Base-by-base conservation (phyloP, 768 basidiomycete genomes). In the Crepidotus variabilis region DNA sequence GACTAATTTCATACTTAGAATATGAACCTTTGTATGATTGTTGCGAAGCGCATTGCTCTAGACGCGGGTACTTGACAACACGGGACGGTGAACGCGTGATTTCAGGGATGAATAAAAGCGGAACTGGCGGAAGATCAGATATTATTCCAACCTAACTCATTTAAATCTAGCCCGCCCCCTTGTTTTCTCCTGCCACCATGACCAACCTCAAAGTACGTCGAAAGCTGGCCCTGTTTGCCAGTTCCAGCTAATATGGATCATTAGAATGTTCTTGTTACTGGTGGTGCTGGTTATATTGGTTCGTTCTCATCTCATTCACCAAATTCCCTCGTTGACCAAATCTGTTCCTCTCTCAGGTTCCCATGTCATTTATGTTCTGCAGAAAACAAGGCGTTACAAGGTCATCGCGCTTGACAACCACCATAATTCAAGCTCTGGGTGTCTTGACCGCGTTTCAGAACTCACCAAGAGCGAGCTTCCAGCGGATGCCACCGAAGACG, bases 361-460 rank as follows among this genome's bases (percentile, higher is more conserved):
- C 23, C 97, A 99, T 74, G 88, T 98, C 68, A 86, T 98, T 61
- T 92, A 89, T 57, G 78, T 84, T 49, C 77, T 97, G 39, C 86
- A 97, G 62, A 82, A 91, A 67, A 92, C 94, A 11, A 84, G 93
- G 57, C 78, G 86, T 60, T 99, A 90, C 81, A 91, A 90, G 69
- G 93, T 98, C 64, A 85, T 98, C 61, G 89, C 94, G 21, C 82
- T 98, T 64, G 97, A 99, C 77, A 98, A 98, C 77, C 78, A 89
- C 76, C 86, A 94, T 73, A 99, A 99, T 69, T 94, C 97, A 2
- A 84, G 85, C 61, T 85, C 90, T 1, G 76, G 77, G 20, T 84
- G 93, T 2, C 79, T 97, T 49, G 72, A 77, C 52, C 86, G 90
- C 59, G 88, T 95, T 47, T 82, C 87, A 14, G 81, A 91, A 71